Evolutionary conservation across 306 rosid species (phyloP).

Genomic region (Lathyrus tuberosus): DNA sequence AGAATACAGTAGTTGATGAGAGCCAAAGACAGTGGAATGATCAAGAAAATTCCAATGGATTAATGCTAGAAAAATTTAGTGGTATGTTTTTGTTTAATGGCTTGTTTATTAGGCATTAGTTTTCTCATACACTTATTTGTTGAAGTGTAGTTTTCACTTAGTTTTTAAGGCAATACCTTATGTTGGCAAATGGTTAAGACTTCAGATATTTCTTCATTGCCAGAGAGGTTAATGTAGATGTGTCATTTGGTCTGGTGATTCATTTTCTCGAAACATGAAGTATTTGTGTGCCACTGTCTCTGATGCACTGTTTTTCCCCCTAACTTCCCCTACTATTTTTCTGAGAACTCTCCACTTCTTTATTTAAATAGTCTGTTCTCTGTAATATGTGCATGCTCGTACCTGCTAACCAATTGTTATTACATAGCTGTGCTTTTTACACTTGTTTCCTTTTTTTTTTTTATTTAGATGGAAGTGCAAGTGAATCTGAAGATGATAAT

Average conservation of each 20-base stretch:
- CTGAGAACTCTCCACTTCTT: conserved; percentile 9
- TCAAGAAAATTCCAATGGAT: conserved; percentile 61
- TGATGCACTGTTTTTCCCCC: neutral
- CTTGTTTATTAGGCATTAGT: conserved; percentile 22
- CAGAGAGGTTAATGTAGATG: conserved; percentile 17
- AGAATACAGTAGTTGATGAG: conserved; percentile 98
- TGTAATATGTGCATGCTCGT: conserved; percentile 7
- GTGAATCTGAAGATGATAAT: conserved; percentile 94
- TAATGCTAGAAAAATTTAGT: conserved; percentile 71
- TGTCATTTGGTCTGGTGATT: conserved; percentile 34
- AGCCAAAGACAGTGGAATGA: conserved; percentile 88
- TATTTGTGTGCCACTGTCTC: conserved; percentile 24
- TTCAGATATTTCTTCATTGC: conserved; percentile 36
- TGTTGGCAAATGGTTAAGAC: conserved; percentile 14
- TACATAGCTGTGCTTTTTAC: conserved; percentile 20
- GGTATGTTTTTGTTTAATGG: conserved; percentile 58
- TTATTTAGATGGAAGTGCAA: conserved; percentile 77
- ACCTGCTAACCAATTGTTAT: conserved; percentile 28
- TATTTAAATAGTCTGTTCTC: conserved; percentile 9
- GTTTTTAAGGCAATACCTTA: conserved; percentile 9
- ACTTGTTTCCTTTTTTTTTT: conserved; percentile 18
- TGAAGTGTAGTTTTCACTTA: conserved; percentile 25
- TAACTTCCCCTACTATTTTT: conserved; percentile 8
- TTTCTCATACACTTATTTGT: neutral
- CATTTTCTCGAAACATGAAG: conserved; percentile 26